Conservation (phyloP, 2,329 filamentous ascomycete genomes). For the Ophiosphaerella herpotricha region DNA sequence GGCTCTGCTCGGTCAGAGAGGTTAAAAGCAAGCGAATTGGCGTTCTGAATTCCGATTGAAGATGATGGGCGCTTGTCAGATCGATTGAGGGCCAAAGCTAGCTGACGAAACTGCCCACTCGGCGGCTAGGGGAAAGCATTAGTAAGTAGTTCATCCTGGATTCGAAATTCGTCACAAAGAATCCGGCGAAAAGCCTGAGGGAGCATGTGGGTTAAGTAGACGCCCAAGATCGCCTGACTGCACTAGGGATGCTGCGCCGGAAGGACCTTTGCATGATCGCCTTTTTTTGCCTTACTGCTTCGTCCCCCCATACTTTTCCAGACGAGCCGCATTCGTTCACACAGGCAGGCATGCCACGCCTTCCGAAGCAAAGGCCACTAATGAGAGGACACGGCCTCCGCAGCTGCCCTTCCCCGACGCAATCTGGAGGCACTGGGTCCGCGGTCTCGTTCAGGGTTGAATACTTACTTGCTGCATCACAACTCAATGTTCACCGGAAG, state of each 20-base stretch:
- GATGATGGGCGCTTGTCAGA: constrained; percentile 15
- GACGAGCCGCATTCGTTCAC: constrained; percentile 9
- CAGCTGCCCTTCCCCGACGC: background rate
- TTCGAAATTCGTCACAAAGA: background rate
- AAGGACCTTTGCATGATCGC: constrained; percentile 19
- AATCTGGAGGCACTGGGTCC: background rate
- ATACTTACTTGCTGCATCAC: too few species aligned
- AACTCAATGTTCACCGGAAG: constrained; percentile 1
- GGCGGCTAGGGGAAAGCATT: constrained; percentile 6
- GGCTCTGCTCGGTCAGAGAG: constrained; percentile 25
- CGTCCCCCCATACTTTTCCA: constrained; percentile 2
- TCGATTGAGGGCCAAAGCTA: constrained; percentile 4
- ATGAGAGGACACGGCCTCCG: constrained; percentile 1
- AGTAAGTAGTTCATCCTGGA: constrained; percentile 8
- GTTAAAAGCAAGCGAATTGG: constrained; percentile 20
- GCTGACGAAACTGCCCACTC: constrained; percentile 1
- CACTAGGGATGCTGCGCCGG: constrained; percentile 10
- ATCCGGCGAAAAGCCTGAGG: constrained; percentile 9
- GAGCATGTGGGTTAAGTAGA: constrained; percentile 27
- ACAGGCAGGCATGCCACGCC: constrained; percentile 16
- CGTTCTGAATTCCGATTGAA: constrained; percentile 8
- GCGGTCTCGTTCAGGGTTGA: background rate
- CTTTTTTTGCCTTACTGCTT: constrained; percentile 21
- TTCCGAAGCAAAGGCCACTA: background rate
- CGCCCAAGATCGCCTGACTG: constrained; percentile 12